Conservation (phyloP, 306 rosid genomes). For the Inga oerstediana region DNA sequence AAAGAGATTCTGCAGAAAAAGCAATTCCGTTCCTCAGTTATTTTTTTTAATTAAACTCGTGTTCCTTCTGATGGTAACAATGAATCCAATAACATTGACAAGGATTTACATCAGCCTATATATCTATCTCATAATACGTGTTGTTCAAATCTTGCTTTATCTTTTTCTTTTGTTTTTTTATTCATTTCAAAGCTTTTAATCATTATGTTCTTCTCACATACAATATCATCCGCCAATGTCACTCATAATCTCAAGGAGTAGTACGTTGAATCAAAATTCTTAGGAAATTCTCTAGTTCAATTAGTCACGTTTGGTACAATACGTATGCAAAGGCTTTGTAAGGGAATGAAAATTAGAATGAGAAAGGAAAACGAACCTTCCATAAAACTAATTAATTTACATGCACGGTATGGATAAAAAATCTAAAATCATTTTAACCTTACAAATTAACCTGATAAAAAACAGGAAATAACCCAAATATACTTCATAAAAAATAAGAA, state of each 20-base stretch:
- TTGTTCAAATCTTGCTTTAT: constrained; percentile 33
- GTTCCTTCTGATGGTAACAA: constrained; percentile 31
- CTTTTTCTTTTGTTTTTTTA: constrained; percentile 3
- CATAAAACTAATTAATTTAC: neutral
- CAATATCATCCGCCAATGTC: constrained; percentile 11
- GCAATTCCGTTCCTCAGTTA: constrained; percentile 28
- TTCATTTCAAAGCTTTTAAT: constrained; percentile 41
- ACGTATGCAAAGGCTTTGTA: neutral
- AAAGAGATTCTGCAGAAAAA: constrained; percentile 41
- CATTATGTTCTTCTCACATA: constrained; percentile 37
- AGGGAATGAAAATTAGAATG: neutral
- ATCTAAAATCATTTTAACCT: neutral
- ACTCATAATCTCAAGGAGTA: constrained; percentile 17
- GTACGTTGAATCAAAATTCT: constrained; percentile 17
- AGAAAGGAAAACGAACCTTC: neutral
- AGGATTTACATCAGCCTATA: constrained; percentile 7
- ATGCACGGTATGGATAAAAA: neutral
- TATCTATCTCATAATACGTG: constrained; percentile 25
- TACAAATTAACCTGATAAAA: no score
- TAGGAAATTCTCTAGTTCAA: constrained; percentile 14
- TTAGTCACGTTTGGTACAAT: neutral
- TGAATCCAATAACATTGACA: constrained; percentile 35
- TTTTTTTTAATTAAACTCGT: neutral
- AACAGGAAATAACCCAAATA: neutral
- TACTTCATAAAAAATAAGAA: no score